Percentiles rank a stretch among this genome's conserved stretches.
phyloP scores from a whole-genome alignment of 805 yeast genomes.

The Blastobotrys terrestris region DNA sequence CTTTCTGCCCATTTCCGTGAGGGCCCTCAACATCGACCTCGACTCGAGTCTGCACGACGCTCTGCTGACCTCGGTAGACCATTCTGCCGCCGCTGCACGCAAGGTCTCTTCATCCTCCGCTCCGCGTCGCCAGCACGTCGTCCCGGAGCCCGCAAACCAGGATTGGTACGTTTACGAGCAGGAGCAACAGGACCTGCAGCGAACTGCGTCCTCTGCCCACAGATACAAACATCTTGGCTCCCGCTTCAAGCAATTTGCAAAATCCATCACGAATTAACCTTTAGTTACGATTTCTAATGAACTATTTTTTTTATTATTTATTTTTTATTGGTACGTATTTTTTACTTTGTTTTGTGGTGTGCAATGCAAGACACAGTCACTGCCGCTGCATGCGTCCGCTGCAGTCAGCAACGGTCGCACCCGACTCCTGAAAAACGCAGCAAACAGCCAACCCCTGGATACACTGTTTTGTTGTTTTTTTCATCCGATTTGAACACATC shows the following conservation, averaged over 20 bases:
- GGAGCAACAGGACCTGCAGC: neutral
- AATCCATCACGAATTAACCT: neutral
- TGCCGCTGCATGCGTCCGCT: no score
- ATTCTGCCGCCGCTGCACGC: neutral
- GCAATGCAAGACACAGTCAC: no score
- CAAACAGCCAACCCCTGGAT: no score
- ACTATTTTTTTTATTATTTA: neutral
- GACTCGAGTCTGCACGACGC: slow-evolving; percentile 9
- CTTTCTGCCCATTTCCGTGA: slow-evolving; percentile 10
- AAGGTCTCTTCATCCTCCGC: slow-evolving; percentile 1
- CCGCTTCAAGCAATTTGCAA: neutral
- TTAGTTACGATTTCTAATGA: neutral
- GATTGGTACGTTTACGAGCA: neutral
- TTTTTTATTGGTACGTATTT: neutral
- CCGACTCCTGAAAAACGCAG: no score
- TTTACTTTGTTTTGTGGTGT: no score
- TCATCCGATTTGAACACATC: no score
- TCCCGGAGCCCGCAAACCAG: neutral
- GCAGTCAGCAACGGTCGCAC: no score
- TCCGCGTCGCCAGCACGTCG: neutral
- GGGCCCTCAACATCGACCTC: slow-evolving; percentile 12
- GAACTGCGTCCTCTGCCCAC: neutral
- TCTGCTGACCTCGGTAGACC: slow-evolving; percentile 1
- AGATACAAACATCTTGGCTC: neutral
- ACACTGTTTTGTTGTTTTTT: no score